Evolutionary conservation across 306 rosid genomes (phyloP).

Genomic region (Castanea mollissima): DNA sequence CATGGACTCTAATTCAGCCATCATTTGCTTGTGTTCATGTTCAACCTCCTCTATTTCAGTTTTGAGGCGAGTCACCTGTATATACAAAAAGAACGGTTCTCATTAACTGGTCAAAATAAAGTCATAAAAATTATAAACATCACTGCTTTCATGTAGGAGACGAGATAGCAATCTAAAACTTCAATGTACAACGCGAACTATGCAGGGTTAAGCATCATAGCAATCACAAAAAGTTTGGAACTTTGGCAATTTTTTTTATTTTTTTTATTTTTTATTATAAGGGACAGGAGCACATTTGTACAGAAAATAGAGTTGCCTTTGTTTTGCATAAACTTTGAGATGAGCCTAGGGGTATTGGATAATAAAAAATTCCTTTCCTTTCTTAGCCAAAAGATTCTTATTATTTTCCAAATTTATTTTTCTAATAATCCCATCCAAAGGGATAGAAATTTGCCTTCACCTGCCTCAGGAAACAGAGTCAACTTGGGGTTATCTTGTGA

Average conservation of each 20-base stretch:
- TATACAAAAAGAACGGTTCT: constrained; percentile 4
- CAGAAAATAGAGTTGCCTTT: background rate
- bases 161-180: background rate
- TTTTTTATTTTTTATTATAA: background rate
- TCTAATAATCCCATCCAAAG: background rate
- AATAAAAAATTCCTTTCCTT: background rate
- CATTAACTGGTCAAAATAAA: constrained; percentile 4
- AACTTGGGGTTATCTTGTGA: background rate
- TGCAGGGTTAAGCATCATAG: background rate
- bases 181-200: background rate
- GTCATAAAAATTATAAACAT: background rate
- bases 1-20: constrained; percentile 38
- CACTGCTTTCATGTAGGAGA: background rate
- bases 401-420: background rate
- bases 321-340: background rate
- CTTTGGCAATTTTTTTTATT: background rate
- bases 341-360: background rate
- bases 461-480: background rate
- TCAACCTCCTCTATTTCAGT: constrained; percentile 44
- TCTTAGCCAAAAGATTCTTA: background rate
- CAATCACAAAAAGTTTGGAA: background rate
- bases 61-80: constrained; percentile 60
- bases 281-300: background rate
- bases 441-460: background rate
- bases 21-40: constrained; percentile 34